Conservation (phyloP, 2,329 filamentous ascomycete genomes). For the Trichoderma arundinaceum region DNA sequence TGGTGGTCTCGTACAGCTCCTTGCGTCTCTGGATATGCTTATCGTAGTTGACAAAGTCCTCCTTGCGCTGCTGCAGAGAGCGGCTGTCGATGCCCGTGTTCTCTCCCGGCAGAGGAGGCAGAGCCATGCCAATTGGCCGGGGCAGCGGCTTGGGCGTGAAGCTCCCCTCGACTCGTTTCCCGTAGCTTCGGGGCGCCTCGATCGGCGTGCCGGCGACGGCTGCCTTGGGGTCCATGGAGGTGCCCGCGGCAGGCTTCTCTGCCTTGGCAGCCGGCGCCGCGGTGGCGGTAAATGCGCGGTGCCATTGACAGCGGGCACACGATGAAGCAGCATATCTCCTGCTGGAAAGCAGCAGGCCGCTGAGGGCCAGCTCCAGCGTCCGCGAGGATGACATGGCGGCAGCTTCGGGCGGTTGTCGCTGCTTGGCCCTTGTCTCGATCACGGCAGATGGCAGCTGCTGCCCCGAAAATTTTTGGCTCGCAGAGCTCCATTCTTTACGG, state of each 20-base stretch:
- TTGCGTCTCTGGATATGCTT: conserved; percentile 80
- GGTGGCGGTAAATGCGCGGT: conserved; percentile 54
- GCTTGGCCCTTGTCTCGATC: conserved; percentile 16
- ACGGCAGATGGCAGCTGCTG: not conserved
- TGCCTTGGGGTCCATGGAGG: conserved; percentile 47
- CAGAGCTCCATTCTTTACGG: conserved; percentile 21
- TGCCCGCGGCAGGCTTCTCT: conserved; percentile 46
- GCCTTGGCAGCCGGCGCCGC: conserved; percentile 42
- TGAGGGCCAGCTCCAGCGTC: conserved; percentile 42
- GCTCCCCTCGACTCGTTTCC: conserved; percentile 55
- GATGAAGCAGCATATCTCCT: conserved; percentile 43
- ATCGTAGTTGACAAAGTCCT: conserved; percentile 84
- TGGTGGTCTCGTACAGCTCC: conserved; percentile 64
- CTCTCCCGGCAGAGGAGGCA: conserved; percentile 76
- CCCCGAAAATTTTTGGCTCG: conserved; percentile 16
- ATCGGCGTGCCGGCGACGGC: conserved; percentile 55
- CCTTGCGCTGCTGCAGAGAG: conserved; percentile 68
- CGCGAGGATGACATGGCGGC: conserved; percentile 38
- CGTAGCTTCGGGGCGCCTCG: conserved; percentile 65
- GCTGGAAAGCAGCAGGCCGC: conserved; percentile 35
- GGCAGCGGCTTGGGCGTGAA: conserved; percentile 66
- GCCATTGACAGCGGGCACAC: conserved; percentile 60
- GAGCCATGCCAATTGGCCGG: conserved; percentile 80
- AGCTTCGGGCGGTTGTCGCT: not conserved
- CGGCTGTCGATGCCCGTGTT: conserved; percentile 79